A percentile compares a stretch with the other conserved stretches of the same genome.
Conservation (phyloP, 2,329 filamentous ascomycete species). For the Colletotrichum neosansevieriae region DNA sequence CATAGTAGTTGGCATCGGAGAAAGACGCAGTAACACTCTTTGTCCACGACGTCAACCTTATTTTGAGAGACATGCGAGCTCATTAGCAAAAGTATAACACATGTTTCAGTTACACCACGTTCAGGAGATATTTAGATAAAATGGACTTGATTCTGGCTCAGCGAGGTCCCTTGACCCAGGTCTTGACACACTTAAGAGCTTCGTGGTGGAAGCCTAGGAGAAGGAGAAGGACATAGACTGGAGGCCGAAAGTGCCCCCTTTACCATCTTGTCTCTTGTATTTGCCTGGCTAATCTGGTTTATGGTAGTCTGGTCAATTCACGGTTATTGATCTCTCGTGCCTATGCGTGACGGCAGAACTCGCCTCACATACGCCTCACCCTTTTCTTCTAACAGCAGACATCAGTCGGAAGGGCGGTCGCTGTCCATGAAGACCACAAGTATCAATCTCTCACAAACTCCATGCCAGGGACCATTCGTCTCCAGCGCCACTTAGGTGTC, state of each 20-base stretch:
- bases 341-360: slow-evolving; percentile 75
- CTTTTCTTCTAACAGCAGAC: slow-evolving; percentile 71
- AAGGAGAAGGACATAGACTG: slow-evolving; percentile 43
- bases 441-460: slow-evolving; percentile 72
- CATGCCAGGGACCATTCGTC: slow-evolving; percentile 72
- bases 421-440: slow-evolving; percentile 84
- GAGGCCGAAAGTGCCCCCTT: slow-evolving; percentile 42
- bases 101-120: slow-evolving; percentile 63
- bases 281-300: not conserved
- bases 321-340: slow-evolving; percentile 79
- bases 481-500: slow-evolving; percentile 77
- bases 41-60: slow-evolving; percentile 63
- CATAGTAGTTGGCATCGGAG: slow-evolving; percentile 66
- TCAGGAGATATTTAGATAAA: slow-evolving; percentile 52
- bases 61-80: slow-evolving; percentile 68
- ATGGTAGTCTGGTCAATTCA: slow-evolving; percentile 62
- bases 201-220: slow-evolving; percentile 61
- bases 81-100: slow-evolving; percentile 52
- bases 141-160: slow-evolving; percentile 63
- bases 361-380: slow-evolving; percentile 77
- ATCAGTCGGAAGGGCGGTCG: slow-evolving; percentile 69
- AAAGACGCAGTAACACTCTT: slow-evolving; percentile 64
- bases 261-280: no score
- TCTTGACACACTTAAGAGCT: slow-evolving; percentile 73
- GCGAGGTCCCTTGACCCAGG: slow-evolving; percentile 66